These are phyloP conservation scores for Candida sp. DNA, from an alignment of 1,139 yeast genomes.

Conservation along the genomic window DNA sequence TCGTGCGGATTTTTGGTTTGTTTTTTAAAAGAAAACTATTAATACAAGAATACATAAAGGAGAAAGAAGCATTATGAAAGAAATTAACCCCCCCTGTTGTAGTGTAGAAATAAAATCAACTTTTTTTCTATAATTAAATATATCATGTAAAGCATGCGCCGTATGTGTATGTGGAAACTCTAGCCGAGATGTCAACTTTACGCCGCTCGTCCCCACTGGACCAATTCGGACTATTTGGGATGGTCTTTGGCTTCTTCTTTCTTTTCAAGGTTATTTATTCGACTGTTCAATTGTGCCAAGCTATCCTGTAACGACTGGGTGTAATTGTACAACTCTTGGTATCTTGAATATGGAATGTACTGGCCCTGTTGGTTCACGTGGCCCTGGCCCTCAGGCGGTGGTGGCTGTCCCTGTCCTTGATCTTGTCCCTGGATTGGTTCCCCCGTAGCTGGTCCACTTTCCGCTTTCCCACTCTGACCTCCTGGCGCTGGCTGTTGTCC, in stretches of 20 bases:
- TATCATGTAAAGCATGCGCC: no score
- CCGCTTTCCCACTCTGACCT: neutral
- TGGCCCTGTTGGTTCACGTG: slow-evolving; percentile 14
- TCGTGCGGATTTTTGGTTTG: neutral
- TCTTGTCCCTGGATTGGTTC: neutral
- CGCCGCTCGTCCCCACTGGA: neutral
- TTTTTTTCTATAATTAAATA: no score
- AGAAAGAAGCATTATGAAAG: neutral
- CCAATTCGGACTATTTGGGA: neutral
- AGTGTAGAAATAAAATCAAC: neutral
- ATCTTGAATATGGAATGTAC: slow-evolving; percentile 31
- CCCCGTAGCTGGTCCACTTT: neutral
- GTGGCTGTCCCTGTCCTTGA: neutral
- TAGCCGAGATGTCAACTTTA: no score
- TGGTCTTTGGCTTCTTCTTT: slow-evolving; percentile 4
- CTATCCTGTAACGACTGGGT: slow-evolving; percentile 37
- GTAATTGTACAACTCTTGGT: slow-evolving; percentile 39
- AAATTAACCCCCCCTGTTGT: neutral
- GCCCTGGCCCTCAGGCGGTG: neutral
- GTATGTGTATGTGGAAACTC: no score
- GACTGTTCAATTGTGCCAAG: slow-evolving; percentile 28
- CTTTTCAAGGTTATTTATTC: slow-evolving; percentile 15
- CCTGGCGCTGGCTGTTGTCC: neutral
- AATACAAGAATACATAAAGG: neutral
- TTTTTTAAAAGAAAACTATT: neutral